These are phyloP conservation scores for Aspergillus unguis DNA, from an alignment of 2,329 filamentous ascomycete species.

Conservation along the genomic window DNA sequence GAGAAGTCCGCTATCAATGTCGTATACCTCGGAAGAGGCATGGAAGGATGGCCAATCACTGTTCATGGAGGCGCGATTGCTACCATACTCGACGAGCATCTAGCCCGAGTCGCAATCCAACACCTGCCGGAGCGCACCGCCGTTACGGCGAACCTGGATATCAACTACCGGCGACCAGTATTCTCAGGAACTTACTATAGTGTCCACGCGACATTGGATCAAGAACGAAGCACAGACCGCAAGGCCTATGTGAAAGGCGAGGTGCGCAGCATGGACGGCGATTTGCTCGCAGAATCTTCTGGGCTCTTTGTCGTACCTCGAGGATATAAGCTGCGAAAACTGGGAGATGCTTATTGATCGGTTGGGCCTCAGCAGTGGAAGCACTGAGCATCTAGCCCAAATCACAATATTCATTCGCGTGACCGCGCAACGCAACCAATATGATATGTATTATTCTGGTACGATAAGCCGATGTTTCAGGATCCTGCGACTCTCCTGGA, in stretches of 20 bases:
- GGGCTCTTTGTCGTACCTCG: constrained; percentile 60
- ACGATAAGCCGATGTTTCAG: too few species aligned
- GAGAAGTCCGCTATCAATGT: constrained; percentile 60
- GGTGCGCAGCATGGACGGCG: constrained; percentile 46
- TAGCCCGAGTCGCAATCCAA: constrained; percentile 60
- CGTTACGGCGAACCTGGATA: constrained; percentile 55
- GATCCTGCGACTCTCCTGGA: too few species aligned
- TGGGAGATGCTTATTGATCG: constrained; percentile 40
- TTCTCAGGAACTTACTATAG: constrained; percentile 61
- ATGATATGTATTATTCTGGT: too few species aligned
- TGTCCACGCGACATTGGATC: constrained; percentile 48
- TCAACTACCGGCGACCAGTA: constrained; percentile 63
- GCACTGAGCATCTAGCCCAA: not conserved
- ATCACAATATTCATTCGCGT: too few species aligned
- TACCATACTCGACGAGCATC: constrained; percentile 66
- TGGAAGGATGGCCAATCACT: constrained; percentile 67
- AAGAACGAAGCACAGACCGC: constrained; percentile 36
- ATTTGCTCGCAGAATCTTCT: constrained; percentile 57
- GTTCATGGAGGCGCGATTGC: constrained; percentile 69
- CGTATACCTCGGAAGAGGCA: constrained; percentile 64
- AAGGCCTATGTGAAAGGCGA: constrained; percentile 38
- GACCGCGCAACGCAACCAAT: too few species aligned
- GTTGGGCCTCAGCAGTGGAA: not conserved
- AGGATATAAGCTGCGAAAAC: constrained; percentile 40
- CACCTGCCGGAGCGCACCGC: constrained; percentile 50